A percentile compares a stretch with the other conserved stretches of the same genome.
Conservation (phyloP, 2,329 filamentous ascomycete genomes). For the Fusarium bactridioides region DNA sequence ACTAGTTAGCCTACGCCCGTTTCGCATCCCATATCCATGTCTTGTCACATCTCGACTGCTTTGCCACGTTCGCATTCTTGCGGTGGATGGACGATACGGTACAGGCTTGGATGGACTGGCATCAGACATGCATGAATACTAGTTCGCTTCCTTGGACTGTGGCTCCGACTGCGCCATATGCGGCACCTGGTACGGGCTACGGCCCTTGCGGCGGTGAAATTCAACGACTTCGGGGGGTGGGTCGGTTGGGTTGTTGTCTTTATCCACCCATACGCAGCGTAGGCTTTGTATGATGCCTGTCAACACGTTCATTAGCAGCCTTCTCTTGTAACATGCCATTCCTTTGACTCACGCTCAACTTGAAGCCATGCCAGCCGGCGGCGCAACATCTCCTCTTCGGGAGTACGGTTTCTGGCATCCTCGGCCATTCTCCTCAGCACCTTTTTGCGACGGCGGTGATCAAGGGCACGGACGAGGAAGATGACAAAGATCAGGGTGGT, state of each 20-base stretch:
- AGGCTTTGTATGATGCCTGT: background rate
- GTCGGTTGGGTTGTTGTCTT: background rate
- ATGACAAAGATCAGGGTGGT: conserved; percentile 31
- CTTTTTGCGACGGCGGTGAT: conserved; percentile 16
- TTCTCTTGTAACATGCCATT: background rate
- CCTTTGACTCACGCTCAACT: conserved; percentile 8
- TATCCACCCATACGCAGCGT: background rate
- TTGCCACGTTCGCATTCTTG: background rate
- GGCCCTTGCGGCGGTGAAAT: background rate
- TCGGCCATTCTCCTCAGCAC: conserved; percentile 7
- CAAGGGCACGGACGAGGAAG: conserved; percentile 34
- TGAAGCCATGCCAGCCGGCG: background rate
- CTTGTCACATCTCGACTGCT: background rate
- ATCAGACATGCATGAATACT: background rate
- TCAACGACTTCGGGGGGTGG: background rate
- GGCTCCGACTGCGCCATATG: background rate
- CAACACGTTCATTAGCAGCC: background rate
- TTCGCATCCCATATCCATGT: background rate
- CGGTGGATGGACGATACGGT: background rate
- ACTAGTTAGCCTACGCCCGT: background rate
- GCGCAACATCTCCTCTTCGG: background rate
- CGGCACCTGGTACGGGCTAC: background rate
- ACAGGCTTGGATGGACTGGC: background rate
- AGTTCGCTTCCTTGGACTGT: background rate
- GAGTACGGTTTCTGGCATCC: conserved; percentile 10